Evolutionary conservation across 2,329 filamentous ascomycete species (phyloP), one percentile per base, ranked within the genome.

Genomic region (Hymenoscyphus salicellus): DNA sequence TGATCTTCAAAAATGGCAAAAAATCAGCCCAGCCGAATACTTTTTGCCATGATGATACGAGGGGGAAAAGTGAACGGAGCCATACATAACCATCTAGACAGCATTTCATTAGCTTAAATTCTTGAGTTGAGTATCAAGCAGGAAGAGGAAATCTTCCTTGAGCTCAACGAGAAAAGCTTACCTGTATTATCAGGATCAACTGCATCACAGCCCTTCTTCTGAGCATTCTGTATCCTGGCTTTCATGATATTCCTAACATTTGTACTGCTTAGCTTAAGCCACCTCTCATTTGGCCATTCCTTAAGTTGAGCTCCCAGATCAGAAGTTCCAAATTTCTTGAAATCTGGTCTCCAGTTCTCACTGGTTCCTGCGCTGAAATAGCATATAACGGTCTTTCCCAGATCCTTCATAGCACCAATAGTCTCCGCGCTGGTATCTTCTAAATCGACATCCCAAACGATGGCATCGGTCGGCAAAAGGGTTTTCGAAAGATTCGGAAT

Each of bases 351-450:
- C 78, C 82, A 85, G 60, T 85, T 74, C 75, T 92, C 89, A 70
- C 83, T 90, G 7, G 85, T 88, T 0, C 89, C 89, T 0, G 87
- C 88, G 60, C 86, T 89, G 78, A 92, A 92, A 77, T 92, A 92
- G 79, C 89, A 92, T 65, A 92, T 87, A 62, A 91, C 84, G 66
- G 84, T 86, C 72, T 84, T 84, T 8, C 82, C 83, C 32, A 80
- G 71, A 2, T 69, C 68, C 52, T 87, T 82, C 16, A 88, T 77
- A 5, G 75, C 73, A 3, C 75, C 66, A 60, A 88, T 83, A 1
- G 77, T 80, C 6, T 76, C 72, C 16, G 78, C 77, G 5, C 78
- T 75, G 60, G 83, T 84, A 73, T 89, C 71, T 26, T 74, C 70
- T 14, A 73, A 69, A 61, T 78, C 77, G 70, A 81, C 75, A 70